These are phyloP conservation scores for Magnaporthiopsis incrustans DNA, from an alignment of 2,329 filamentous ascomycete genomes.

Conservation along the genomic window DNA sequence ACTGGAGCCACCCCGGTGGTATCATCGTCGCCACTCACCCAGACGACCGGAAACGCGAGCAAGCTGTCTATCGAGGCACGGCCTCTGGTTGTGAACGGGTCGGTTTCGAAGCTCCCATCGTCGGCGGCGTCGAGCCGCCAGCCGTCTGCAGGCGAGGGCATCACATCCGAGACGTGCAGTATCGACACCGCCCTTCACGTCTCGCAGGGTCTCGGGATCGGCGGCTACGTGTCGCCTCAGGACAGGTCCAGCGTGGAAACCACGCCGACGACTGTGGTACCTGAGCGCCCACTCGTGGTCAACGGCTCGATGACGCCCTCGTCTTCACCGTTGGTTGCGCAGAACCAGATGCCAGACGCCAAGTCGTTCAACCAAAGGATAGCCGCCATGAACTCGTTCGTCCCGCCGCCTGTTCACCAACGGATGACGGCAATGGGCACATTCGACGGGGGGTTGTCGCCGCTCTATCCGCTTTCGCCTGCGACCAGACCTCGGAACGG, in stretches of 20 bases:
- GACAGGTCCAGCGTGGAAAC: not conserved
- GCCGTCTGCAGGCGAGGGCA: slow-evolving; percentile 19
- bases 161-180: slow-evolving; percentile 18
- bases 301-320: slow-evolving; percentile 31
- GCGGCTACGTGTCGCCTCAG: slow-evolving; percentile 11
- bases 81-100: slow-evolving; percentile 35
- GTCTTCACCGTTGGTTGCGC: slow-evolving; percentile 9
- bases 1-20: slow-evolving; percentile 31
- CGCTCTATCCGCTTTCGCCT: slow-evolving; percentile 5
- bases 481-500: slow-evolving; percentile 25
- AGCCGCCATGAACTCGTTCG: slow-evolving; percentile 17
- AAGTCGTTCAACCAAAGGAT: slow-evolving; percentile 25
- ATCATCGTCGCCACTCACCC: slow-evolving; percentile 28
- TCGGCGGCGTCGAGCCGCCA: slow-evolving; percentile 20
- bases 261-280: slow-evolving; percentile 9
- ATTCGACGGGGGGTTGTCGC: not conserved
- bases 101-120: slow-evolving; percentile 22
- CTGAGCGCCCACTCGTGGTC: slow-evolving; percentile 43
- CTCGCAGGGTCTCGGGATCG: slow-evolving; percentile 22
- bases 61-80: slow-evolving; percentile 23
- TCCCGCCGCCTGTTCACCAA: slow-evolving; percentile 12
- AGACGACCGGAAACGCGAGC: slow-evolving; percentile 19
- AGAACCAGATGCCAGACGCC: not conserved
- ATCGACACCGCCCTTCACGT: slow-evolving; percentile 31
- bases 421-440: not conserved